Conservation (phyloP, 306 rosid species). For the Urtica urens region DNA sequence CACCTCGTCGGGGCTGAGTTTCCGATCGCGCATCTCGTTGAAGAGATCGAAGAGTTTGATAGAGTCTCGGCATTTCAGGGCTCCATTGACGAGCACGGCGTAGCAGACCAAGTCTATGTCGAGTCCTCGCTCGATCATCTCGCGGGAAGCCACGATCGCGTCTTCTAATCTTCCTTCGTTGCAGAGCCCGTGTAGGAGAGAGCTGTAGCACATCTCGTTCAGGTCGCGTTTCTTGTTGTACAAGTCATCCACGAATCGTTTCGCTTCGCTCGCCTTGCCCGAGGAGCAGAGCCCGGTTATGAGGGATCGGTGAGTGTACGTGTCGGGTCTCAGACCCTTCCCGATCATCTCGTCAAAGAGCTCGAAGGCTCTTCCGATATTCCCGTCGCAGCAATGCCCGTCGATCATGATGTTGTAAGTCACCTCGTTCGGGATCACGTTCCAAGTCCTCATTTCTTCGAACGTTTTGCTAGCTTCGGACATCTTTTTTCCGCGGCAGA, state of each 20-base stretch:
- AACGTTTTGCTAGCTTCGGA: conserved; percentile 54
- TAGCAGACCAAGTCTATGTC: conserved; percentile 78
- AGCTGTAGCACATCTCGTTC: conserved; percentile 79
- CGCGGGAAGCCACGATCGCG: conserved; percentile 54
- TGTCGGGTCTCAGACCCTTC: conserved; percentile 69
- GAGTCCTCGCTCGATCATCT: conserved; percentile 68
- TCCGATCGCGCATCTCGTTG: conserved; percentile 51
- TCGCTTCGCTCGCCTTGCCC: conserved; percentile 69
- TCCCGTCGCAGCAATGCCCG: conserved; percentile 54
- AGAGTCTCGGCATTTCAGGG: conserved; percentile 47
- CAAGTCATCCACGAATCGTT: conserved; percentile 56
- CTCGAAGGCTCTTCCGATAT: conserved; percentile 59
- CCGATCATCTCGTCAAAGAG: conserved; percentile 61
- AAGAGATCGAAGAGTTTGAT: conserved; percentile 40
- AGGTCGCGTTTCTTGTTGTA: conserved; percentile 42
- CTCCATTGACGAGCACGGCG: conserved; percentile 58
- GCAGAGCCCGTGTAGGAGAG: conserved; percentile 77
- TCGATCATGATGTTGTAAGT: conserved; percentile 88
- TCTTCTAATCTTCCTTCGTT: conserved; percentile 63
- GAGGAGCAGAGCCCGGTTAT: conserved; percentile 70
- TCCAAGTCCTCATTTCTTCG: conserved; percentile 47
- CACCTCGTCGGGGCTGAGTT: conserved; percentile 62
- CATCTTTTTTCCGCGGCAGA: conserved; percentile 49
- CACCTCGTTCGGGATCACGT: conserved; percentile 70
- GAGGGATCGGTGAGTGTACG: conserved; percentile 68